Evolutionary conservation across 202 grass and related monocot species (phyloP), one percentile per base, ranked within the genome.

Genomic region (Bolboschoenoplectus hybrid): DNA sequence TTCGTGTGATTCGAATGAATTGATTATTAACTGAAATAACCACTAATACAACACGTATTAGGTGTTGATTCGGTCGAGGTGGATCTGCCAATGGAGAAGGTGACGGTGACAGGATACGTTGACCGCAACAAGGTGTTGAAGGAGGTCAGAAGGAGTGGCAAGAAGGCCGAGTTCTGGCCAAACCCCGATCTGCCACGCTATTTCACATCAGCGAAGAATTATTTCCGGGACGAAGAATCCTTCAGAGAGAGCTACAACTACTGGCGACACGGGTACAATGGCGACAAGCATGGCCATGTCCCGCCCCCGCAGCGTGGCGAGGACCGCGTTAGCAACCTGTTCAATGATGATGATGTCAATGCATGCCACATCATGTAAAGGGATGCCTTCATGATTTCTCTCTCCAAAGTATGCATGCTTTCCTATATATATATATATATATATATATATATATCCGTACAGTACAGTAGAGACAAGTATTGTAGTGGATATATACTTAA

Each of bases 111-210:
- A 1, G 89, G 94, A 89, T 93, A 93, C 68, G 70, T 93, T 43
- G 94, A 97, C 67, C 78, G 88, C 40, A 88, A 81, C 43, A 88
- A 63, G 34, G 89, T 96, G 76, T 78, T 96, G 57, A 89, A 77
- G 43, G 79, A 90, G 83, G 91, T 96, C 26, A 80, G 94, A 5
- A 90, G 88, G 73, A 91, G 89, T 72, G 89, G 94, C 61, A 97
- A 90, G 91, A 93, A 97, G 91, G 91, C 91, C 1, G 91, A 93
- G 74, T 97, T 93, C 82, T 93, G 91, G 89, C 88, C 89, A 7
- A 90, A 88, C 85, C 85, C 89, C 1, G 88, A 38, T 70, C 13
- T 85, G 32, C 82, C 88, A 3, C 81, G 84, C 44, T 87, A 89
- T 77, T 93, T 91, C 88, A 89, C 94, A 38, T 90, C 89, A 9